Evolutionary conservation across 2,329 filamentous ascomycete species (phyloP), one percentile per base, ranked within the genome.

Genomic region (Epichloe sylvatica): DNA sequence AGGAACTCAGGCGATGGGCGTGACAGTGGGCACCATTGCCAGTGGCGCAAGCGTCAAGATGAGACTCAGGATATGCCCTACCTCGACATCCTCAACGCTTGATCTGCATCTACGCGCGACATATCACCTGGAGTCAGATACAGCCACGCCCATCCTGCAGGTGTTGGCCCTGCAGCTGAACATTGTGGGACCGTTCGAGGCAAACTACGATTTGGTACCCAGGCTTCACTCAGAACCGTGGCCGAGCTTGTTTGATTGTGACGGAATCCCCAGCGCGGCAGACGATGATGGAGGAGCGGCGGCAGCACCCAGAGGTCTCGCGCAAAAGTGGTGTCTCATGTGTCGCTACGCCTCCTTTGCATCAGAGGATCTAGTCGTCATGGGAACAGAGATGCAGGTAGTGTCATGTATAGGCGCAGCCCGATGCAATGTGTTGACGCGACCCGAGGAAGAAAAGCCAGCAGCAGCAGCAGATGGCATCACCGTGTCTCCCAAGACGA

Each of bases 121-220:
- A 6, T 98, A 98, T 62, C 80, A 85, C 58, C 73, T 97, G 2
- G 71, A 81, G 3, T 85, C 86, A 5, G 90, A 97, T 61, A 71
- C 81, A 0, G 83, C 85, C 46, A 95, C 89, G 1, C 82, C 84
- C 1, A 84, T 97, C 38, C 80, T 82, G 37, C 91, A 94, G 64
- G 78, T 76, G 2, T 68, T 84, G 21, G 74, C 79, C 1, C 75
- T 85, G 38, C 81, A 83, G 48, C 65, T 97, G 5, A 77, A 80
- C 37, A 76, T 96, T 49, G 80, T 87, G 49, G 83, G 81, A 46
- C 88, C 91, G 0, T 97, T 98, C 58, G 89, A 95, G 67, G 86
- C 89, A 15, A 92, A 86, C 59, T 96, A 94, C 64, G 87, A 94
- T 54, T 80, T 97, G 53, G 75, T 83, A 12, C 89, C 92, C 11